Conservation (phyloP, 192 early-diverging fungal species). For the Coemansia sp. region DNA sequence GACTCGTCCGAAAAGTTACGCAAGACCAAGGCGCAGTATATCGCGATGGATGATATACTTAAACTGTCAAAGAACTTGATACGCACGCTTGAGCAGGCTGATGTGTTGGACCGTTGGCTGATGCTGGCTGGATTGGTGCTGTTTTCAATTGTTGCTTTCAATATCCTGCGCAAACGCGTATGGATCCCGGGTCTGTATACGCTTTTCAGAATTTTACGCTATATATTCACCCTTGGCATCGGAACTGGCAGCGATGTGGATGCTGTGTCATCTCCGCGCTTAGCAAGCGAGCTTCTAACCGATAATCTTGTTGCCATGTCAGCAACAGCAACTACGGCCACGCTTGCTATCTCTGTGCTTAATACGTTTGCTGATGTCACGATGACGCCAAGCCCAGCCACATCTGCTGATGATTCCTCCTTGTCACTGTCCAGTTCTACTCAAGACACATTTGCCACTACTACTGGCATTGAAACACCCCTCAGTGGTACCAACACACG, state of each 20-base stretch:
- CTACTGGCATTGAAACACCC: background rate
- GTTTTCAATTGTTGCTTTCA: slow-evolving; percentile 41
- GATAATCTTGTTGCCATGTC: background rate
- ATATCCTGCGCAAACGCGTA: slow-evolving; percentile 47
- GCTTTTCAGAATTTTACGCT: slow-evolving; percentile 22
- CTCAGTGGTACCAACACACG: background rate
- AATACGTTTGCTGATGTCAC: background rate
- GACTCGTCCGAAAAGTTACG: slow-evolving; percentile 38
- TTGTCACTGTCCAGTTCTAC: background rate
- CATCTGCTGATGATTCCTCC: background rate
- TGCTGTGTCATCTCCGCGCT: background rate
- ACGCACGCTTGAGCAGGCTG: slow-evolving; percentile 40
- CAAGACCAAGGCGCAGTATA: slow-evolving; percentile 32
- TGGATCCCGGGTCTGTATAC: slow-evolving; percentile 53
- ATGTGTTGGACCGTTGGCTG: slow-evolving; percentile 48
- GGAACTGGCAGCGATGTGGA: background rate
- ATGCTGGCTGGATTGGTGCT: slow-evolving; percentile 45
- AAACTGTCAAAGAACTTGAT: slow-evolving; percentile 38
- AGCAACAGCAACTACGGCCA: background rate
- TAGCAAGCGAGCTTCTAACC: background rate
- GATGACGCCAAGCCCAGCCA: background rate
- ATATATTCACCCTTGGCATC: slow-evolving; percentile 11
- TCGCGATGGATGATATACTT: slow-evolving; percentile 38
- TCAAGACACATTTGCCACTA: slow-evolving; percentile 14
- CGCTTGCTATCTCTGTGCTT: background rate